phyloP scores from a whole-genome alignment of 192 early-diverging fungal species.

The Backusella tarrabulga region DNA sequence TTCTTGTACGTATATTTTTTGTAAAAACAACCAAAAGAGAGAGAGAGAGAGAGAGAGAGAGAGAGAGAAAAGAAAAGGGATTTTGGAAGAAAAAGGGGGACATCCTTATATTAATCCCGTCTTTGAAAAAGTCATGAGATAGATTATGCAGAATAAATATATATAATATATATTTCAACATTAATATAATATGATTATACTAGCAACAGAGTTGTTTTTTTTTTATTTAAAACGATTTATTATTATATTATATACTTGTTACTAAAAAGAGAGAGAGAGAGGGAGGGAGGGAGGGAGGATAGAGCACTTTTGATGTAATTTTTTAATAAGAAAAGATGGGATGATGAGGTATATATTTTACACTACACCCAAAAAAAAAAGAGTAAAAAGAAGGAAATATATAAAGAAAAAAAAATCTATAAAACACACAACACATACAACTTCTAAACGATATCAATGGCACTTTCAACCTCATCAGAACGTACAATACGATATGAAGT shows the following conservation, averaged over 20 bases:
- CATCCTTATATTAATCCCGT: no score
- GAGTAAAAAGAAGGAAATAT: neutral
- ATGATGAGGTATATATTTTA: neutral
- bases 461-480: neutral
- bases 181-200: no score
- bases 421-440: neutral
- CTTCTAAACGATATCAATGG: constrained; percentile 5
- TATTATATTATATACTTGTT: neutral
- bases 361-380: neutral
- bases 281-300: neutral
- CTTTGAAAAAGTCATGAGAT: no score
- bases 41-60: no score
- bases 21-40: no score
- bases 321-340: neutral
- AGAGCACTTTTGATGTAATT: neutral
- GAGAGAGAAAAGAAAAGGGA: no score
- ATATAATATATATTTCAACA: no score
- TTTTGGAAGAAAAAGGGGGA: no score
- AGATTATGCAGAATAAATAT: no score
- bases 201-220: no score
- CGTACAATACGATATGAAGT: constrained; percentile 8
- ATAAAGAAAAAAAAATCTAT: neutral
- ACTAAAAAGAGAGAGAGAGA: neutral
- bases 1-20: no score
- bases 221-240: neutral